Conservation (phyloP, 129 eudicot species). For the Centella asiatica region DNA sequence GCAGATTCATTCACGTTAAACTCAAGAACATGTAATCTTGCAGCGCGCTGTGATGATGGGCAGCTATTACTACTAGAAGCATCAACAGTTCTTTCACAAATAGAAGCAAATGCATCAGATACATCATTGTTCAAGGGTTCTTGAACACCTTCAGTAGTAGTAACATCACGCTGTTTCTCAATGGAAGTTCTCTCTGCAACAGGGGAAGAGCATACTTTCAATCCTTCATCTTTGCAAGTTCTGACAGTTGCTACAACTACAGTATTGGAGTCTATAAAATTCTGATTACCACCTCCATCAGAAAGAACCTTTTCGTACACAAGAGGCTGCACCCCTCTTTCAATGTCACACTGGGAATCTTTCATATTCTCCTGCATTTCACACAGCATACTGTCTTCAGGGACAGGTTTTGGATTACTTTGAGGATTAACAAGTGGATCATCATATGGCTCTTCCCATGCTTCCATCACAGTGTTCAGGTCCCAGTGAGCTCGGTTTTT, state of each 20-base stretch:
- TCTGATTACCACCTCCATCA: neutral
- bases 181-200: slow-evolving; percentile 5
- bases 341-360: slow-evolving; percentile 5
- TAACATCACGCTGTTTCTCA: neutral
- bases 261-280: neutral
- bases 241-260: neutral
- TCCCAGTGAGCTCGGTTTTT: slow-evolving; percentile 50
- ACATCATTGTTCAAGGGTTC: neutral
- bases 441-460: slow-evolving; percentile 52
- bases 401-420: slow-evolving; percentile 9
- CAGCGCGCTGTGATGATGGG: slow-evolving; percentile 3
- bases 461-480: slow-evolving; percentile 59
- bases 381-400: slow-evolving; percentile 3
- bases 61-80: neutral
- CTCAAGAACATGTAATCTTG: slow-evolving; percentile 11
- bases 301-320: neutral
- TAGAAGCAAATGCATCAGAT: slow-evolving; percentile 1
- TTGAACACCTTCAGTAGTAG: slow-evolving; percentile 4
- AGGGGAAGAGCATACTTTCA: slow-evolving; percentile 1
- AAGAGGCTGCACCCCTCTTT: neutral
- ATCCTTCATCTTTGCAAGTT: neutral
- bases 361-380: slow-evolving; percentile 1
- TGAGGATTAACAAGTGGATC: slow-evolving; percentile 20
- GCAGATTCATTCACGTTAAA: neutral
- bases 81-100: neutral